Base-by-base conservation (phyloP, 2,329 filamentous ascomycete genomes). In the Trichoderma pleuroti region DNA sequence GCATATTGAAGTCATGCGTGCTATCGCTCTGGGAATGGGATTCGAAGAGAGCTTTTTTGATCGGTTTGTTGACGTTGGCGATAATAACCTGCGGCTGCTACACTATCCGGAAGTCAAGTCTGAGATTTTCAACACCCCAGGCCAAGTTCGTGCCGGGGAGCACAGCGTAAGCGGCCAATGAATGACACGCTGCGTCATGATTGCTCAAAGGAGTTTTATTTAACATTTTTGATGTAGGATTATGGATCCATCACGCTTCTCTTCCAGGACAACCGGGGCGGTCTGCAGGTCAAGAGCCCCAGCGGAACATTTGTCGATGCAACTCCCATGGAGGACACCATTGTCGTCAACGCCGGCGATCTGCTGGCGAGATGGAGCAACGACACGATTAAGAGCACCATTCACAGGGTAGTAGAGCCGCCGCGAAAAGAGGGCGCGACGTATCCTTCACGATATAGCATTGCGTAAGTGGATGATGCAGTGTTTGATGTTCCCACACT, bases 291-390 rank as follows among this genome's bases (percentile, higher is more conserved):
- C 24, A 86, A 89, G 76, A 91, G 90, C 62, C 93, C 93, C 0
- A 90, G 87, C 52, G 93, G 92, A 2, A 88, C 86, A 0, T 97
- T 94, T 76, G 89, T 97, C 49, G 89, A 97, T 76, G 94, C 93
- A 1, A 93, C 88, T 8, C 94, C 94, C 0, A 95, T 97, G 72
- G 85, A 89, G 42, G 90, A 90, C 68, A 94, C 93, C 0, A 91
- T 96, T 52, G 93, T 98, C 12, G 88, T 97, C 74, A 98, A 98
- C 77, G 94, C 94, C 0, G 94, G 94, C 1, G 94, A 98, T 78
- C 79, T 98, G 74, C 83, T 98, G 63, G 91, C 93, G 1, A 86
- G 94, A 66, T 97, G 94, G 94, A 93, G 92, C 73, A 98, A 98
- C 77, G 93, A 97, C 77, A 92, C 88, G 5, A 97, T 98, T 82